phyloP scores from a whole-genome alignment of 2,329 filamentous ascomycete genomes.

The Passalora sequoiae region DNA sequence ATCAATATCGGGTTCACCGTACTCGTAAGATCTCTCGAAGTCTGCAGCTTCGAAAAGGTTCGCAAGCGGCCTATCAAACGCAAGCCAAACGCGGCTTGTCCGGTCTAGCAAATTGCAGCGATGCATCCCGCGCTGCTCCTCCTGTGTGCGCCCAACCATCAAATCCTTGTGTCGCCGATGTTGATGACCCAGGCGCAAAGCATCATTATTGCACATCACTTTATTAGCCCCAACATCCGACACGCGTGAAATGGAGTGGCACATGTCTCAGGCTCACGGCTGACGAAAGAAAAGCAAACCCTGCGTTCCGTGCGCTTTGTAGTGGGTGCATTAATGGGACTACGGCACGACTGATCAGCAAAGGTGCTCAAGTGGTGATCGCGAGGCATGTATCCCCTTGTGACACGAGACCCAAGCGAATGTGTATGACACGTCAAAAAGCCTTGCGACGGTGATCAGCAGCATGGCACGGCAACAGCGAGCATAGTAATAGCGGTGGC shows the following conservation, averaged over 20 bases:
- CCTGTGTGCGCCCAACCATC: too few relatives aligned
- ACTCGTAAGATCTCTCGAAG: too few relatives aligned
- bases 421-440: constrained; percentile 13
- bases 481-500: too few relatives aligned
- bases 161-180: constrained; percentile 6
- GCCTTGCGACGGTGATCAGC: constrained; percentile 7
- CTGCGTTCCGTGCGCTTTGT: constrained; percentile 13
- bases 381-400: constrained; percentile 8
- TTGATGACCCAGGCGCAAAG: not conserved
- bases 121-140: not conserved
- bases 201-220: not conserved
- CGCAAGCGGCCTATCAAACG: constrained; percentile 2
- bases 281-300: constrained; percentile 13
- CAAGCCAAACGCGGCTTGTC: not conserved
- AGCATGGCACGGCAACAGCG: too few relatives aligned
- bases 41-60: too few relatives aligned
- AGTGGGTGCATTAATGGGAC: constrained; percentile 11
- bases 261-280: constrained; percentile 16
- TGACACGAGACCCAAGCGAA: constrained; percentile 13
- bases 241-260: constrained; percentile 7
- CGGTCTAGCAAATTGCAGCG: not conserved
- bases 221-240: constrained; percentile 3
- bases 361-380: constrained; percentile 12
- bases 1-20: not conserved
- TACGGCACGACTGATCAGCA: constrained; percentile 17